phyloP scores from a whole-genome alignment of 2,329 filamentous ascomycete genomes.

The Ophiosphaerella herpotricha region DNA sequence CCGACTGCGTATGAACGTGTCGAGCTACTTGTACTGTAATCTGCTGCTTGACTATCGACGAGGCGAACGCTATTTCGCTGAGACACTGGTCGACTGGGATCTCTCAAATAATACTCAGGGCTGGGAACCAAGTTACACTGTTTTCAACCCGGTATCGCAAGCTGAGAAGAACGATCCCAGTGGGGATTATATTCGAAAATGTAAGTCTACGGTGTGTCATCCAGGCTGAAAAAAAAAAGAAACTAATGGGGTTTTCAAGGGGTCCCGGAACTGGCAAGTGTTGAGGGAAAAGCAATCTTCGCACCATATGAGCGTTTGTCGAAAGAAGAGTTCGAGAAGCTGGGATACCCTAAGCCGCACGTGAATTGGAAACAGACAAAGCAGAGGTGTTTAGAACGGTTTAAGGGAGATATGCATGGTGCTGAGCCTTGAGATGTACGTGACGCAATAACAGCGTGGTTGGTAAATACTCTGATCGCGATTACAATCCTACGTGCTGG shows the following conservation, averaged over 20 bases:
- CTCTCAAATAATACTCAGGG: constrained; percentile 57
- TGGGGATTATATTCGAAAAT: constrained; percentile 46
- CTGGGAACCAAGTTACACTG: constrained; percentile 58
- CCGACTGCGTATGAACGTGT: constrained; percentile 56
- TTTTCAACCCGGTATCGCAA: constrained; percentile 51
- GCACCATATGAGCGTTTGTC: constrained; percentile 51
- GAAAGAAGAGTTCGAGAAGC: constrained; percentile 55
- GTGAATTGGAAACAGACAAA: constrained; percentile 52
- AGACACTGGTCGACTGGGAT: constrained; percentile 55
- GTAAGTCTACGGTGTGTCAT: constrained; percentile 12
- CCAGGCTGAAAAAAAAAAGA: too few relatives aligned
- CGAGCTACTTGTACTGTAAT: constrained; percentile 55
- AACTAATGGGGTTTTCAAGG: constrained; percentile 7
- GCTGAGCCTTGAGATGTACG: constrained; percentile 15
- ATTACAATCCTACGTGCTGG: too few relatives aligned
- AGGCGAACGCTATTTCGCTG: constrained; percentile 58
- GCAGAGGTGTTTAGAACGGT: constrained; percentile 49
- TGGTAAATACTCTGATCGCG: too few relatives aligned
- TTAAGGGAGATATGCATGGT: constrained; percentile 52
- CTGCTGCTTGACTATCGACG: constrained; percentile 56
- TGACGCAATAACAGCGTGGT: too few relatives aligned
- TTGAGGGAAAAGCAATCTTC: constrained; percentile 56
- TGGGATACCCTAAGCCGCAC: constrained; percentile 53
- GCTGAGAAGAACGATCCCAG: constrained; percentile 46
- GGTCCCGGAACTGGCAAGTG: constrained; percentile 45